Evolutionary conservation across 2,329 filamentous ascomycete genomes (phyloP).

Genomic region (Calonectria naviculata): DNA sequence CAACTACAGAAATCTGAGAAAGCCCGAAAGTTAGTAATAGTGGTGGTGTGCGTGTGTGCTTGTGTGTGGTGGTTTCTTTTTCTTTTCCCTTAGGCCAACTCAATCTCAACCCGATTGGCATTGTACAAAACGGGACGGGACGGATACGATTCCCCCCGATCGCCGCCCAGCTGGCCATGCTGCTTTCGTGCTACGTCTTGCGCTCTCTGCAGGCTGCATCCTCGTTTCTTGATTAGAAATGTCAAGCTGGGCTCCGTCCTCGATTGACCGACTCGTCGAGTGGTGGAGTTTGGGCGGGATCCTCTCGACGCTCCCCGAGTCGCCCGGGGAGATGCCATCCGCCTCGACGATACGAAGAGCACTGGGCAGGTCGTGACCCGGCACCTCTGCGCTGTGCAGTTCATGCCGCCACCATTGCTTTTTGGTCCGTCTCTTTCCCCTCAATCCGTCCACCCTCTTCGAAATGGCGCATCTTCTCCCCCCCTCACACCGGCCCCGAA

Average conservation of each 20-base stretch:
- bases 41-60: background rate
- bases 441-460: background rate
- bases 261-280: background rate
- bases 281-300: background rate
- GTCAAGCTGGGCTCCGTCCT: background rate
- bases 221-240: background rate
- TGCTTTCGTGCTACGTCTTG: background rate
- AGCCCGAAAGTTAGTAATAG: background rate
- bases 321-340: constrained; percentile 2
- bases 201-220: background rate
- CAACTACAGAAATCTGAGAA: background rate
- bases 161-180: background rate
- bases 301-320: background rate
- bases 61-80: background rate
- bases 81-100: background rate
- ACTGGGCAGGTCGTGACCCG: background rate
- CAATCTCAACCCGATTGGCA: background rate
- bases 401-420: constrained; percentile 9
- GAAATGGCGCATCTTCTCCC: background rate
- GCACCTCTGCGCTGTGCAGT: background rate
- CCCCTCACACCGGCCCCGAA: background rate
- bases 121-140: background rate
- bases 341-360: constrained; percentile 1
- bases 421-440: background rate
- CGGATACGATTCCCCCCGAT: background rate